These are phyloP conservation scores for Septoria linicola DNA, from an alignment of 2,329 filamentous ascomycete species.

Conservation along the genomic window DNA sequence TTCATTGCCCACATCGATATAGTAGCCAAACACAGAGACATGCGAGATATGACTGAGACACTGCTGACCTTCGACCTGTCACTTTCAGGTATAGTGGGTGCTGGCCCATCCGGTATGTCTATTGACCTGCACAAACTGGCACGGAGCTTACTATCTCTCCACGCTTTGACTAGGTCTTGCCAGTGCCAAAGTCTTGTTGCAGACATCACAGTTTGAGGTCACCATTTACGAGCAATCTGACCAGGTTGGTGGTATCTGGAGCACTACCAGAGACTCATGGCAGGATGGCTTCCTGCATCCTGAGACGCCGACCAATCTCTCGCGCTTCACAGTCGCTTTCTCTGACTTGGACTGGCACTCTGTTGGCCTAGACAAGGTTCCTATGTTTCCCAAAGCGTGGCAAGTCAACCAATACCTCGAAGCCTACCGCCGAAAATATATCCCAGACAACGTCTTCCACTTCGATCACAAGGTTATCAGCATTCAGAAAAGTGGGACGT, in stretches of 20 bases:
- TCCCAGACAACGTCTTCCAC: constrained; percentile 51
- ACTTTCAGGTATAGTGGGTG: constrained; percentile 49
- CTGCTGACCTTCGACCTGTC: too few relatives aligned
- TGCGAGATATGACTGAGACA: too few relatives aligned
- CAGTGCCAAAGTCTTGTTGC: constrained; percentile 64
- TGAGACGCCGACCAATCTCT: constrained; percentile 65
- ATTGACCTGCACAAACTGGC: neutral
- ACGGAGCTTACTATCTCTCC: too few relatives aligned
- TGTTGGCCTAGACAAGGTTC: constrained; percentile 46
- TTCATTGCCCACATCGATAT: too few relatives aligned
- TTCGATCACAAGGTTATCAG: constrained; percentile 35
- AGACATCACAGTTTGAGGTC: constrained; percentile 62
- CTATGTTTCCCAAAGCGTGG: constrained; percentile 73
- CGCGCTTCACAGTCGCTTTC: constrained; percentile 66
- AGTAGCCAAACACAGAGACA: too few relatives aligned
- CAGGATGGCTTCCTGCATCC: constrained; percentile 62
- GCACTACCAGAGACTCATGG: constrained; percentile 38
- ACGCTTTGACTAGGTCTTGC: constrained; percentile 37
- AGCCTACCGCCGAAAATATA: constrained; percentile 61
- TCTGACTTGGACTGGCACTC: constrained; percentile 68
- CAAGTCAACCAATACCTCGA: constrained; percentile 72
- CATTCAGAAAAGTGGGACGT: constrained; percentile 14
- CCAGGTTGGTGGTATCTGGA: constrained; percentile 77
- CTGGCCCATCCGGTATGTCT: constrained; percentile 39
- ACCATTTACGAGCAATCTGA: constrained; percentile 67